A percentile compares a stretch with the other conserved stretches of the same genome.
These are phyloP conservation scores for Corynespora cassiicola DNA, from an alignment of 2,329 filamentous ascomycete species.

Conservation along the genomic window DNA sequence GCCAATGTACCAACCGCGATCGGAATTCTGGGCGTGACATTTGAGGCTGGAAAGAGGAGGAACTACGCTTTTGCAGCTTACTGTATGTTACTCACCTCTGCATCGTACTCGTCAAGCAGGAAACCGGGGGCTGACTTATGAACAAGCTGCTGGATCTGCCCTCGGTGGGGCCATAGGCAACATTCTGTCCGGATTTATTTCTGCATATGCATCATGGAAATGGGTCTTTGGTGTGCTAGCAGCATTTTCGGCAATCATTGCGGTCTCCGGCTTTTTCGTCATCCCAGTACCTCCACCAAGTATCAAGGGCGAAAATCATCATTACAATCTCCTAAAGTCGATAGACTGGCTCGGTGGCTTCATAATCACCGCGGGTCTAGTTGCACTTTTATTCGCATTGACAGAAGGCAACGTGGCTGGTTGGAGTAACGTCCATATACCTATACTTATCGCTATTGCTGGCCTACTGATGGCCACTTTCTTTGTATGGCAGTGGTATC, in stretches of 20 bases:
- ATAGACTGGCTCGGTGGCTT: conserved; percentile 70
- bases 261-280: conserved; percentile 61
- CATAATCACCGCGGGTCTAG: conserved; percentile 64
- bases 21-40: conserved; percentile 70
- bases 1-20: conserved; percentile 73
- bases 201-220: conserved; percentile 57
- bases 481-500: no score
- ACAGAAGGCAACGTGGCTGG: conserved; percentile 72
- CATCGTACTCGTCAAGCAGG: no score
- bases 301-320: conserved; percentile 11
- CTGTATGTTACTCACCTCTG: no score
- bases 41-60: conserved; percentile 69
- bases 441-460: conserved; percentile 63
- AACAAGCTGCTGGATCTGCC: no score
- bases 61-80: conserved; percentile 73
- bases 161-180: no score
- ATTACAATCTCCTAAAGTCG: conserved; percentile 49
- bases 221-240: conserved; percentile 71
- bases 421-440: conserved; percentile 67
- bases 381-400: conserved; percentile 68
- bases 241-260: conserved; percentile 62
- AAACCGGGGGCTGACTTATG: no score
- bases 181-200: conserved; percentile 6
- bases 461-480: conserved; percentile 62
- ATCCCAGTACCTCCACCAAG: conserved; percentile 59